phyloP scores from a whole-genome alignment of 257 asterid species.

The Echium plantagineum region DNA sequence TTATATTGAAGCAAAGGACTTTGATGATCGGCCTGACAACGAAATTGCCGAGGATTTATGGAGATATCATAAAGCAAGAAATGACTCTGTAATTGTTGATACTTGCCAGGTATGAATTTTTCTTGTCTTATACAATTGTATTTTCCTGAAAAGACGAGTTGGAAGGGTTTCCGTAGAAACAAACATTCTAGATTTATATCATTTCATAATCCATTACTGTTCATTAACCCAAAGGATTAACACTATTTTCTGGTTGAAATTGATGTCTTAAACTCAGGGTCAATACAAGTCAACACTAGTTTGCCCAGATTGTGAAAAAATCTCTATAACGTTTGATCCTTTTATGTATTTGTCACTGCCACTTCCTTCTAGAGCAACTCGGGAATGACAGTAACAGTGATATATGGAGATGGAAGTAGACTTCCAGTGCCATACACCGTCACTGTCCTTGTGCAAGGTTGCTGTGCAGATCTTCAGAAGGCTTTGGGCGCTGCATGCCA shows the following conservation, averaged over 20 bases:
- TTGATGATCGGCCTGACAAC: slow-evolving; percentile 67
- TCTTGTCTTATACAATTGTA: not conserved
- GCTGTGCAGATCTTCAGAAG: slow-evolving; percentile 65
- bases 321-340: slow-evolving; percentile 91
- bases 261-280: slow-evolving; percentile 41
- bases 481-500: slow-evolving; percentile 49
- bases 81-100: slow-evolving; percentile 87
- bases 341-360: slow-evolving; percentile 96
- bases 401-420: slow-evolving; percentile 77
- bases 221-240: not conserved
- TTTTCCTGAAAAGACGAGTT: not conserved
- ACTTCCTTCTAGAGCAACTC: slow-evolving; percentile 80
- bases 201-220: too few relatives aligned
- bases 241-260: not conserved
- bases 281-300: slow-evolving; percentile 93
- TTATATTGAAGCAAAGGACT: slow-evolving; percentile 70
- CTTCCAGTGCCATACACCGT: slow-evolving; percentile 89
- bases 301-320: slow-evolving; percentile 77
- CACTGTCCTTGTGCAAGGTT: slow-evolving; percentile 62
- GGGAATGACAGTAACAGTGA: slow-evolving; percentile 70
- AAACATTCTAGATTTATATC: too few relatives aligned
- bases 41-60: slow-evolving; percentile 89
- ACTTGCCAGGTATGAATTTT: slow-evolving; percentile 32
- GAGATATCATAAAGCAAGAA: slow-evolving; percentile 92
- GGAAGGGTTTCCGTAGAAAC: too few relatives aligned